These are phyloP conservation scores for Musa acuminata DNA, from an alignment of 176 grass and related monocot species.

Conservation along the genomic window DNA sequence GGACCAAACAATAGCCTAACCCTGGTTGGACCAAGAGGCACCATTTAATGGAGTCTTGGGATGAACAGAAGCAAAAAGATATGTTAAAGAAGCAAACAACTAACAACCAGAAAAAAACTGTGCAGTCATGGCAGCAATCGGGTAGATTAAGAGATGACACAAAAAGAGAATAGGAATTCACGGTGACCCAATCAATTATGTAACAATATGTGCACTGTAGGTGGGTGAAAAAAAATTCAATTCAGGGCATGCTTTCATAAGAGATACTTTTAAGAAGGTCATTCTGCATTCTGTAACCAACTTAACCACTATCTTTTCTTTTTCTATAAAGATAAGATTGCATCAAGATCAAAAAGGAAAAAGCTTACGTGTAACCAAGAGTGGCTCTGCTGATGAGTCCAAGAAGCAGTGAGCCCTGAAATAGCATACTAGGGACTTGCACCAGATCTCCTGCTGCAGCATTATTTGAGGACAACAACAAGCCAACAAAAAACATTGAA, in stretches of 20 bases:
- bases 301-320: background rate
- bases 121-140: too few species aligned
- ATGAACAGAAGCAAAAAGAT: background rate
- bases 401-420: constrained; percentile 95
- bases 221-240: too few species aligned
- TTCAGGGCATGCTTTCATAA: too few species aligned
- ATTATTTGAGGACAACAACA: constrained; percentile 75
- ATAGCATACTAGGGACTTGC: constrained; percentile 86
- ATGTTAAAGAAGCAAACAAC: background rate
- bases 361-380: constrained; percentile 83
- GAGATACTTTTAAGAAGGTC: background rate
- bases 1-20: too few species aligned
- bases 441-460: constrained; percentile 74
- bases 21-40: too few species aligned
- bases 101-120: background rate
- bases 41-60: too few species aligned
- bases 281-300: background rate
- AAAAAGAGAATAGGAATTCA: too few species aligned
- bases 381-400: constrained; percentile 89
- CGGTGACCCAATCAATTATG: too few species aligned
- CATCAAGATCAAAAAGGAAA: constrained; percentile 8
- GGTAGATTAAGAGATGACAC: too few species aligned
- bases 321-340: constrained; percentile 10
- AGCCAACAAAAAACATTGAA: constrained; percentile 93
- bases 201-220: too few species aligned